Evolutionary conservation across 768 basidiomycete species (phyloP).

Genomic region (Dacryopinax primogenitus): DNA sequence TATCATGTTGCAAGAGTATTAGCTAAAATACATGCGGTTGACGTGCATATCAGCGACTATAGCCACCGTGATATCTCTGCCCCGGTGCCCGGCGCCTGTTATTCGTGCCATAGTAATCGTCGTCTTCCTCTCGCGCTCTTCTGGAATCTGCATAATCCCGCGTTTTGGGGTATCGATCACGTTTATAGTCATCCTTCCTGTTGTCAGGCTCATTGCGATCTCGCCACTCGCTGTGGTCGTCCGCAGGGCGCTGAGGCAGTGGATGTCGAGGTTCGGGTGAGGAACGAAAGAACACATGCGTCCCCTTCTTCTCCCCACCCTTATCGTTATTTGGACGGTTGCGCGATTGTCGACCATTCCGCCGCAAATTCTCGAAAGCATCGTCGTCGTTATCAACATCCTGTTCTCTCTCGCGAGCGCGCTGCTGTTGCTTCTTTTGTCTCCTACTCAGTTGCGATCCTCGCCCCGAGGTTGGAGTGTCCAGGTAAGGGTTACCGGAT

Average conservation of each 20-base stretch:
- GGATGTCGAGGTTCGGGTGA: not conserved
- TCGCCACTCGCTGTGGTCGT: not conserved
- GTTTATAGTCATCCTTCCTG: not conserved
- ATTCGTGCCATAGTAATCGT: not conserved
- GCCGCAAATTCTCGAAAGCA: too few relatives aligned
- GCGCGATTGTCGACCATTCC: too few relatives aligned
- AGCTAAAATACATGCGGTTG: not conserved
- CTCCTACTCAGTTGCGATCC: too few relatives aligned
- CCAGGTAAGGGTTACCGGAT: not conserved
- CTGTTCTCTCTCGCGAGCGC: too few relatives aligned
- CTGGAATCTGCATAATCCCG: not conserved
- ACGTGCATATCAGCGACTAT: not conserved
- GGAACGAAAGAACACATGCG: not conserved
- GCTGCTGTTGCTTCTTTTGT: too few relatives aligned
- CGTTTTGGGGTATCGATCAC: not conserved
- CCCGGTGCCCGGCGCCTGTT: not conserved
- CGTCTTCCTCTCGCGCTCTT: not conserved
- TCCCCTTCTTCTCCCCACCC: too few relatives aligned
- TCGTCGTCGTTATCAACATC: too few relatives aligned
- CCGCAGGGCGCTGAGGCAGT: not conserved
- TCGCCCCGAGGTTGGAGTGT: not conserved
- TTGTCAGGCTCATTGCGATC: not conserved
- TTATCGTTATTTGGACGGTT: too few relatives aligned
- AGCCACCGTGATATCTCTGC: constrained; percentile 3
- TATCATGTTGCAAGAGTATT: not conserved